phyloP scores from a whole-genome alignment of 768 basidiomycete species.

The Suillus sp. region DNA sequence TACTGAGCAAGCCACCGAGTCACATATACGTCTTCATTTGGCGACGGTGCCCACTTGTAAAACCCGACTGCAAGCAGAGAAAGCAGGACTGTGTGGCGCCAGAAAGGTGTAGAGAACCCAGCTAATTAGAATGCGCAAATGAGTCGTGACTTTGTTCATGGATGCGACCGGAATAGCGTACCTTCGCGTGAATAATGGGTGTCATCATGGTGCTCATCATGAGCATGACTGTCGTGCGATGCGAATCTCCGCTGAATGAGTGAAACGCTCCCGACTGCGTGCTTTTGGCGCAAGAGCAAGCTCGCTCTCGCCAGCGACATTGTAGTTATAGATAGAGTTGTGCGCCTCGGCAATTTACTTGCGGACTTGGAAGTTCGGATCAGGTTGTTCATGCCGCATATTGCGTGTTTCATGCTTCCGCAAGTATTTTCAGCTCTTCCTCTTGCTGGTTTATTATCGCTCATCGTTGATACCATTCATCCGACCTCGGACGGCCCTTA shows the following conservation, averaged over 20 bases:
- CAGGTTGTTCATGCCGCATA: background rate
- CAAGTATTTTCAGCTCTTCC: background rate
- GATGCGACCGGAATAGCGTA: conserved; percentile 31
- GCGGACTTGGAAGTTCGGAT: conserved; percentile 10
- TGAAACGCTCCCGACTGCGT: conserved; percentile 24
- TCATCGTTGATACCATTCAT: conserved; percentile 5
- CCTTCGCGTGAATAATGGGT: conserved; percentile 63
- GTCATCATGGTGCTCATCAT: conserved; percentile 39
- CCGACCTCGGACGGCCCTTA: background rate
- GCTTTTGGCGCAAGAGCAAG: conserved; percentile 38
- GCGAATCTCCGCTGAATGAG: conserved; percentile 45
- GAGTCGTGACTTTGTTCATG: background rate
- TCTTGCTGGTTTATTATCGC: background rate
- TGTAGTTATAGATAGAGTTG: conserved; percentile 17
- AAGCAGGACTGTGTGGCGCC: conserved; percentile 62
- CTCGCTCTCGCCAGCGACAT: conserved; percentile 50
- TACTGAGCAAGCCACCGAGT: conserved; percentile 68
- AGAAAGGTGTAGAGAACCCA: conserved; percentile 66
- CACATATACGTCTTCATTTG: conserved; percentile 60
- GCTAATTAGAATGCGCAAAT: conserved; percentile 29
- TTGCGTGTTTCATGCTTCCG: background rate
- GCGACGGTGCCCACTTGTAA: conserved; percentile 70
- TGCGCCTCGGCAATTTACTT: conserved; percentile 16
- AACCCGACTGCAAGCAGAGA: conserved; percentile 52
- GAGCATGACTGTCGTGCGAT: conserved; percentile 44